phyloP scores from a whole-genome alignment of 2,329 filamentous ascomycete species.

The Talaromyces sp. region DNA sequence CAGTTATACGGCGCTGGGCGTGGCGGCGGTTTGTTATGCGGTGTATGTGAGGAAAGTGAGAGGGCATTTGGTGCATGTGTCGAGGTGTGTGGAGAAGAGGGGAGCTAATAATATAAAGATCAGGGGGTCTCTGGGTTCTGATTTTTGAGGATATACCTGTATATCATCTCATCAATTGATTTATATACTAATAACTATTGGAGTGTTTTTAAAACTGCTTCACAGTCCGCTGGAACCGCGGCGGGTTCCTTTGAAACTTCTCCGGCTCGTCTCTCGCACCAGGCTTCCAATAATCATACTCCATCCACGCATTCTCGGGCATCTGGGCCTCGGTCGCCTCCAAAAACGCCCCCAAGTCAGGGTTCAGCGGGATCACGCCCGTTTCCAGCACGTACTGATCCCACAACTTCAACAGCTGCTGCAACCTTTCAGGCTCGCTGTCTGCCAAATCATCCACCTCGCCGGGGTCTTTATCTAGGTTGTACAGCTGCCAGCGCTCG shows the following conservation, averaged over 20 bases:
- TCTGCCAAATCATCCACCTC: constrained; percentile 46
- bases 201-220: constrained; percentile 25
- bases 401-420: constrained; percentile 50
- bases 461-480: constrained; percentile 48
- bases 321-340: constrained; percentile 60
- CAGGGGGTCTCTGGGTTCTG: background rate
- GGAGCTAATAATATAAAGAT: background rate
- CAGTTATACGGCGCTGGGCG: constrained; percentile 40
- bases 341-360: constrained; percentile 54
- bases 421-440: constrained; percentile 38
- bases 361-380: constrained; percentile 55
- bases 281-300: constrained; percentile 60
- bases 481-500: constrained; percentile 55
- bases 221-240: constrained; percentile 29
- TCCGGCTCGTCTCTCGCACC: constrained; percentile 46
- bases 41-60: constrained; percentile 53
- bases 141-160: background rate
- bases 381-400: constrained; percentile 56
- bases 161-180: background rate
- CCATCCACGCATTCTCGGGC: constrained; percentile 62
- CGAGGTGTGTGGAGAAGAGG: background rate
- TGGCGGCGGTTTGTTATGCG: constrained; percentile 43
- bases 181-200: background rate
- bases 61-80: constrained; percentile 55
- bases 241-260: constrained; percentile 37